Base-by-base conservation (phyloP, 345 rosid genomes). In the Eucalyptus erythrocorys region DNA sequence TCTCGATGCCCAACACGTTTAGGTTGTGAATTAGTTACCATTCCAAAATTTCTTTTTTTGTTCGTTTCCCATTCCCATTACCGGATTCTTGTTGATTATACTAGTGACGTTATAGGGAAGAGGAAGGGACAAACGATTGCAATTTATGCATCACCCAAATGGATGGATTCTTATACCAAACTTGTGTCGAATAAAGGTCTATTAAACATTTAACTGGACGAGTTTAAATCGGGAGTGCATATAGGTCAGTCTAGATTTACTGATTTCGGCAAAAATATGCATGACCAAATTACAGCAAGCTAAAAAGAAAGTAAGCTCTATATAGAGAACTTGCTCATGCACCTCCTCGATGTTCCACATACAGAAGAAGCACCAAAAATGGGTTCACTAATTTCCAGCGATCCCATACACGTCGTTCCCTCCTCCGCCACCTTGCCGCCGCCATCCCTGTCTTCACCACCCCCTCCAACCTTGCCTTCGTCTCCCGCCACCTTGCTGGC, bases 371-470 rank as follows among this genome's bases (percentile, higher is more conserved):
- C 45, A 71, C 81, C 45, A 37, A 71, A 71, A 37, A 71, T 71
- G 45, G 45, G 27, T 71, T 37, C 82, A 10, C 82, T 5, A 27
- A 47, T 21, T 85, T 85, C 37, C 37, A 26, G 37, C 12, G 8
- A 42, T 71, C 82, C 45, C 82, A 6, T 71, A 37, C 98, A 97
- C 85, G 94, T 91, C 24, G 91, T 94, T 76, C 88, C 88, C 96
- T 95, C 92, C 92, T 89, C 89, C 95, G 84, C 71, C 51, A 91
- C 85, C 88, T 53, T 59, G 34, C 48, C 22, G 24, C 88, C 40
- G 6, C 91, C n/a, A 50, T 95, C 90, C 94, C 96, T 19, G 26
- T 97, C 93, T 92, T 95, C 93, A 96, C 98, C 90, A 97, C 97
- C 50, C 93, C 94, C 2, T 93, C 91, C 57, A 97, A 94, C 93